Evolutionary conservation across 805 yeast species (phyloP), one percentile per base, ranked within the genome.

Genomic region (Torulaspora delbrueckii): DNA sequence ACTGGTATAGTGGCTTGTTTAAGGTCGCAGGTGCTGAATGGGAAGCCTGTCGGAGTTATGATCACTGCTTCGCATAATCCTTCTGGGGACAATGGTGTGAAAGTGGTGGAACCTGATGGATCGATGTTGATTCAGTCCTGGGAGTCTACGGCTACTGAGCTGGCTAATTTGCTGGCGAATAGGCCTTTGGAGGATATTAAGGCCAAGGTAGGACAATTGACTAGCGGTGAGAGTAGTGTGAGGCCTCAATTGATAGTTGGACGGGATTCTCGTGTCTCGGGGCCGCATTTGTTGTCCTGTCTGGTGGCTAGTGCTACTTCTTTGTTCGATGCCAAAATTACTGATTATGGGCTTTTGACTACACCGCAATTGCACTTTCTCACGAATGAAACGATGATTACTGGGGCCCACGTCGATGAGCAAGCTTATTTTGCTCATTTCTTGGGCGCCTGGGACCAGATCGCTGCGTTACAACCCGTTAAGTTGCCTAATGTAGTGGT

Each of bases 31-130:
- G 74, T 71, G 49, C 68, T 85, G 26, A 68, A 70, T 1, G 86
- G 91, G 1, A 72, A 83, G 56, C 77, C 84, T 7, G 77, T 90
- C 25, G 99, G 99, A n/a, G 83, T 90, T 9, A 91, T 93, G 97
- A 82, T 93, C 59, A 93, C 97, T 1, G 97, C 96, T 0, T 85
- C 95, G 0, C 97, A 89, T 65, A 89, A 89, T 58, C 96, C 96
- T 0, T 96, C 97, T 0, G 72, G 72, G 34, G 97, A 90, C 62
- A 88, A 88, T 57, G 96, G 96, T 24, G 91, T 88, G 41, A 91
- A 91, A 67, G 74, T 93, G n/a, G 87, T 91, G 19, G 98, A 91
- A 55, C 97, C 98, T 1, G 68, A 75, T 62, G 97, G 98, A 22
- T 88, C 85, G 51, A 90, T 90, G 97, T 74, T 90, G 55, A 84